phyloP scores from a whole-genome alignment of 2,329 filamentous ascomycete genomes.

The Alternaria sp. region DNA sequence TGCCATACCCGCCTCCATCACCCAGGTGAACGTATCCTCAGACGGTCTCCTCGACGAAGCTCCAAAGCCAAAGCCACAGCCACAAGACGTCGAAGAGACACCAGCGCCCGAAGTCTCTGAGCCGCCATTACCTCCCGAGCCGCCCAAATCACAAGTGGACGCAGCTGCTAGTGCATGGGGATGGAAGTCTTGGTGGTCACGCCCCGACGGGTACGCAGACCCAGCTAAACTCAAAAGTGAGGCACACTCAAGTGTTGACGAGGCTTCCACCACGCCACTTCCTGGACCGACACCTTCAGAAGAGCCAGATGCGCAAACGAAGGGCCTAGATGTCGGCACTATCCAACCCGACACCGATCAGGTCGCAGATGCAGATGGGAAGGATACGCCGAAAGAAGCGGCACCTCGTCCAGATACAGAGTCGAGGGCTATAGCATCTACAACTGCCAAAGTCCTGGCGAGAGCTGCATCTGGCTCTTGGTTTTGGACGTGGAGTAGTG shows the following conservation, averaged over 20 bases:
- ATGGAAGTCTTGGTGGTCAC: conserved; percentile 60
- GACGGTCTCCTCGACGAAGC: conserved; percentile 40
- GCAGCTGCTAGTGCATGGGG: conserved; percentile 33
- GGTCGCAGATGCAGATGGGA: conserved; percentile 25
- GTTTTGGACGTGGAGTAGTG: conserved; percentile 58
- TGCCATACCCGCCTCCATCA: conserved; percentile 53
- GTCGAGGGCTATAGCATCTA: conserved; percentile 20
- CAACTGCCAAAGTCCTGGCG: conserved; percentile 13
- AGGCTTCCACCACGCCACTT: conserved; percentile 51
- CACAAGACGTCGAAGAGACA: conserved; percentile 16
- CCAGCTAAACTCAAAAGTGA: conserved; percentile 39
- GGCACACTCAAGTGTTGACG: conserved; percentile 35
- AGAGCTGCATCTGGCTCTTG: conserved; percentile 48
- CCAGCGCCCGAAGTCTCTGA: conserved; percentile 29
- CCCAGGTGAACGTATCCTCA: conserved; percentile 54
- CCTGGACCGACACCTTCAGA: conserved; percentile 48
- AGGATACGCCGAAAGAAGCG: conserved; percentile 20
- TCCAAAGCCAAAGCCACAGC: conserved; percentile 26
- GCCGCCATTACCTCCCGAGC: conserved; percentile 54
- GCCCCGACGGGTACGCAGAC: conserved; percentile 56
- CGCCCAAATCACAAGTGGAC: conserved; percentile 24
- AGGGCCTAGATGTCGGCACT: conserved; percentile 28
- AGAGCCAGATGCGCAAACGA: conserved; percentile 34
- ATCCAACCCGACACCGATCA: neutral
- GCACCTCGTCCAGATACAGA: conserved; percentile 12